phyloP scores from a whole-genome alignment of 306 rosid species.

The Quercus suber region DNA sequence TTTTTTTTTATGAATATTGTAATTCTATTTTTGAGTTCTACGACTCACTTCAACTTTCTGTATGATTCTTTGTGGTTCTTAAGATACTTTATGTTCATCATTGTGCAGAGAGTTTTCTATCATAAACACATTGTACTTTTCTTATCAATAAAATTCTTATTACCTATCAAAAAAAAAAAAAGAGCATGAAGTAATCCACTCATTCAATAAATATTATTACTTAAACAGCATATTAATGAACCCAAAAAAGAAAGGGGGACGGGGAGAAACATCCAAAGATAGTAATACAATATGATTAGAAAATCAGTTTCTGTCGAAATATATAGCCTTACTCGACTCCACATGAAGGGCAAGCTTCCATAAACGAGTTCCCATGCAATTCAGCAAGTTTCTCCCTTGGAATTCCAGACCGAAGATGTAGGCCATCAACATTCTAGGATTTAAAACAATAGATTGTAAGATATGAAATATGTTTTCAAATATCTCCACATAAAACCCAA shows the following conservation, averaged over 20 bases:
- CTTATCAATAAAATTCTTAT: too few relatives aligned
- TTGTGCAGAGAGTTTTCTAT: too few relatives aligned
- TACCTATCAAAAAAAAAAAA: too few relatives aligned
- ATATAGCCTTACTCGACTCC: slow-evolving; percentile 74
- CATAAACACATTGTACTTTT: too few relatives aligned
- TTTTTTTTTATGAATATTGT: too few relatives aligned
- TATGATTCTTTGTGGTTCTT: too few relatives aligned
- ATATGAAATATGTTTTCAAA: not conserved
- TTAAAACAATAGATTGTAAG: slow-evolving; percentile 19
- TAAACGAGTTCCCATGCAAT: slow-evolving; percentile 93
- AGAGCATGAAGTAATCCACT: too few relatives aligned
- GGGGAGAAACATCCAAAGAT: slow-evolving; percentile 5
- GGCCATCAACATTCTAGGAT: slow-evolving; percentile 96
- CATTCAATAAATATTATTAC: too few relatives aligned
- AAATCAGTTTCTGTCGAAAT: not conserved
- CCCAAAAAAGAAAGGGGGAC: not conserved
- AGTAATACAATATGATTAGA: not conserved
- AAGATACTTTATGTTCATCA: too few relatives aligned
- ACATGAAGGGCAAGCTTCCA: slow-evolving; percentile 93
- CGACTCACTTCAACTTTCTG: too few relatives aligned
- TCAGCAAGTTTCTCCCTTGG: slow-evolving; percentile 95
- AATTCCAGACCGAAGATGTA: slow-evolving; percentile 96
- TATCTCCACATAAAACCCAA: not conserved
- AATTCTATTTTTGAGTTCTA: too few relatives aligned
- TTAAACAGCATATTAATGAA: not conserved